These are phyloP conservation scores for Stenocarpella maydis DNA, from an alignment of 2,329 filamentous ascomycete species.

Conservation along the genomic window DNA sequence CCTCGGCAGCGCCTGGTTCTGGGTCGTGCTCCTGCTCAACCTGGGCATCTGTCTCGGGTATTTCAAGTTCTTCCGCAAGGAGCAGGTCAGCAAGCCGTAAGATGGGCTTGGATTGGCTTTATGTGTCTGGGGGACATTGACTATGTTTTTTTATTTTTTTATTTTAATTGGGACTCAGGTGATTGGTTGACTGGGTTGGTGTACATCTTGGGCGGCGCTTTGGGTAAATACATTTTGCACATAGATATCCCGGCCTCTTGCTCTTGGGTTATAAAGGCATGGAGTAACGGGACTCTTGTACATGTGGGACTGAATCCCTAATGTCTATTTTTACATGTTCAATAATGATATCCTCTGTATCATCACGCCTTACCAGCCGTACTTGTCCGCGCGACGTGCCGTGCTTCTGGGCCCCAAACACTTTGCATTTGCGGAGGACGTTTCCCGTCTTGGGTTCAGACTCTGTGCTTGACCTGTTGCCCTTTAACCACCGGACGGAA, in stretches of 20 bases:
- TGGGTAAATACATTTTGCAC: background rate
- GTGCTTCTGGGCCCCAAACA: background rate
- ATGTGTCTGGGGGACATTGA: background rate
- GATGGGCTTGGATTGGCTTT: constrained; percentile 1
- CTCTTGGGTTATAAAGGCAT: background rate
- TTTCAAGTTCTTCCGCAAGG: constrained; percentile 57
- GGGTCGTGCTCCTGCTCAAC: constrained; percentile 65
- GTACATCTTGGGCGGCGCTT: background rate
- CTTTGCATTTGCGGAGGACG: too few species aligned
- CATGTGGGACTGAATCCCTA: constrained; percentile 3
- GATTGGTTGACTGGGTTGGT: background rate
- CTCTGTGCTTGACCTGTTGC: background rate
- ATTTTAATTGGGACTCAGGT: background rate
- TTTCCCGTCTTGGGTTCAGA: too few species aligned
- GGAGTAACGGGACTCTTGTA: constrained; percentile 14
- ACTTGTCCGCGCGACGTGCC: too few species aligned
- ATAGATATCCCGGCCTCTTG: background rate
- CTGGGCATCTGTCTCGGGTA: constrained; percentile 63
- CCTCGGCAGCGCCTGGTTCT: constrained; percentile 63
- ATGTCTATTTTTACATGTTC: constrained; percentile 22
- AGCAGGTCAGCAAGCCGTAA: constrained; percentile 36
- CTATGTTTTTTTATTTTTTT: too few species aligned
- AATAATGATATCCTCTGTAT: constrained; percentile 5
- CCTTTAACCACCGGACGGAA: background rate
- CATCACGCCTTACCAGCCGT: too few species aligned